Conservation (phyloP, 2,329 filamentous ascomycete species). For the Pyricularia pennisetigena region DNA sequence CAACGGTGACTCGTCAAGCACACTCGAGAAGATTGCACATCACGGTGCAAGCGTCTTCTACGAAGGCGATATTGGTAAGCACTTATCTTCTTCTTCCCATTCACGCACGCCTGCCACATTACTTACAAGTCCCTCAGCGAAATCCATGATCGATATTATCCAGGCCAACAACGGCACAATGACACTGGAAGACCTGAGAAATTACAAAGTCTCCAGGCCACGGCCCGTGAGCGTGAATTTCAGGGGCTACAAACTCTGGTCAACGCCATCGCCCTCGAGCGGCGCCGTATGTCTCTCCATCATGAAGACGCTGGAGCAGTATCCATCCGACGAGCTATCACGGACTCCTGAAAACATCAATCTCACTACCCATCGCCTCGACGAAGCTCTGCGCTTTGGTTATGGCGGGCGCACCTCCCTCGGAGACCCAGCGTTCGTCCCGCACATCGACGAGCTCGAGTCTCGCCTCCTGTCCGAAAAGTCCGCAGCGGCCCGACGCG, state of each 20-base stretch:
- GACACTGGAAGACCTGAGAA: slow-evolving; percentile 65
- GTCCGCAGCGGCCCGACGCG: slow-evolving; percentile 49
- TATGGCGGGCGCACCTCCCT: slow-evolving; percentile 73
- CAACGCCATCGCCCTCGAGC: slow-evolving; percentile 65
- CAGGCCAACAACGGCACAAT: slow-evolving; percentile 70
- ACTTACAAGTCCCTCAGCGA: slow-evolving; percentile 33
- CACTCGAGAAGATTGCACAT: slow-evolving; percentile 67
- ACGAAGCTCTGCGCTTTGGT: slow-evolving; percentile 83
- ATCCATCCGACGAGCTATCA: slow-evolving; percentile 40
- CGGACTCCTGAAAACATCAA: slow-evolving; percentile 31
- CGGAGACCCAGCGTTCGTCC: slow-evolving; percentile 71
- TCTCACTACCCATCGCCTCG: slow-evolving; percentile 69
- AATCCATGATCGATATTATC: slow-evolving; percentile 62
- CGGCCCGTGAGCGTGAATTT: slow-evolving; percentile 54
- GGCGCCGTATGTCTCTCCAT: slow-evolving; percentile 67
- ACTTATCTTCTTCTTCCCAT: neutral
- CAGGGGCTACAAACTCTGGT: slow-evolving; percentile 60
- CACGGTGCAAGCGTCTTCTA: slow-evolving; percentile 41
- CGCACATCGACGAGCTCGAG: slow-evolving; percentile 54
- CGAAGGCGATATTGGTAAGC: slow-evolving; percentile 24
- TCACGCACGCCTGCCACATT: neutral
- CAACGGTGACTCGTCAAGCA: slow-evolving; percentile 22
- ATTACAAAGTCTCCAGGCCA: slow-evolving; percentile 59
- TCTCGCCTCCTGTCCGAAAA: slow-evolving; percentile 52
- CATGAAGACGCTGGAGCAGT: slow-evolving; percentile 78